Base-by-base conservation (phyloP, 768 basidiomycete genomes). In the Rhizopogon salebrosus region DNA sequence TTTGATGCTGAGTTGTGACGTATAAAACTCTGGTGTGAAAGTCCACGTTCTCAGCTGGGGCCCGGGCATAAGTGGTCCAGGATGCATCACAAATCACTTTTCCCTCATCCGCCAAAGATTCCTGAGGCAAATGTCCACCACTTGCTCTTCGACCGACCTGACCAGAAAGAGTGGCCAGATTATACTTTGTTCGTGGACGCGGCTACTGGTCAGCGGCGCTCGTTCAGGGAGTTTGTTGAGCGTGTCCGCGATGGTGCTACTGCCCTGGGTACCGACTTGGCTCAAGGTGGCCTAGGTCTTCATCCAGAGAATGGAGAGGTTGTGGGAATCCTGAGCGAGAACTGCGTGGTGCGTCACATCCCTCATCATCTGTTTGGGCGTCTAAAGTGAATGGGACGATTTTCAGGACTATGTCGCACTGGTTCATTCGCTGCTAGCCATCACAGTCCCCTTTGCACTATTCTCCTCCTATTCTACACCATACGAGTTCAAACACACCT, bases 271-370 rank as follows among this genome's bases (percentile, higher is more conserved):
- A 63, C 70, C 22, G 69, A 78, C 4, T 56, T 65, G 6, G 57
- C 68, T 0, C 63, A 75, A n/a, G 82, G 82, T 1, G 82, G 85
- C 0, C 68, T 84, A 6, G 83, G 76, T 1, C 57, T 87, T 9
- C 56, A 63, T 14, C 67, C 64, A 1, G 71, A 72, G 40, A 67
- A 73, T 16, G 73, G 73, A 0, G 80, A 83, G 46, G 77, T 85
- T 23, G 72, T 89, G 18, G 86, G 83, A 2, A 79, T 87, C n/a
- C 72, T 85, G 62, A 80, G 81, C 63, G 73, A 80, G 36, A 89
- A 87, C 60, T 83, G 77, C 38, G 60, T 80, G 59, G 85, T 85
- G 80, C 66, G 16, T 39, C 16, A 29, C 38, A 31, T 27, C 10
- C 31, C 5, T n/a, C 13, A 18, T 16, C 18, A 23, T n/a, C 42